phyloP scores from a whole-genome alignment of 345 rosid genomes.

The Excoecaria cochinchinensis region DNA sequence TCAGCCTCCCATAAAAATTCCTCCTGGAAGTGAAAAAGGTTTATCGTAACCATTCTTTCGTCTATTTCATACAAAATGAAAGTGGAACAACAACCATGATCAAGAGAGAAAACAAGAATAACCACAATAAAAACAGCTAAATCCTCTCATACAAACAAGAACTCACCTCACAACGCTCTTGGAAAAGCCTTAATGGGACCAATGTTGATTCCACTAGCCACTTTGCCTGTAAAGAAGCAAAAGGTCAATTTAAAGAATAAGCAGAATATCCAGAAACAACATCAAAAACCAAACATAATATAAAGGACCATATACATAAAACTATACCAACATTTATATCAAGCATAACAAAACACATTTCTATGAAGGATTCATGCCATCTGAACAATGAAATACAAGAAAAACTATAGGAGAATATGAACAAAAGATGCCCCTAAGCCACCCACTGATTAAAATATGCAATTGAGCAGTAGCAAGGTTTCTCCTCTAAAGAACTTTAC shows the following conservation, averaged over 20 bases:
- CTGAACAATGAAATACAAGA: neutral
- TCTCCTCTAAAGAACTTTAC: neutral
- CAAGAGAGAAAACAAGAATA: neutral
- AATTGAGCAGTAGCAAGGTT: neutral
- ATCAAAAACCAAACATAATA: neutral
- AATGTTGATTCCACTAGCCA: slow-evolving; percentile 87
- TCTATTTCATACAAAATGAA: slow-evolving; percentile 1
- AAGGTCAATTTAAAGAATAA: neutral
- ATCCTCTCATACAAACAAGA: slow-evolving; percentile 4
- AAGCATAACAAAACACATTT: neutral
- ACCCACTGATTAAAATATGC: neutral
- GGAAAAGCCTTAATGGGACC: slow-evolving; percentile 86
- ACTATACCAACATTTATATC: neutral
- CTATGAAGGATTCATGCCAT: neutral
- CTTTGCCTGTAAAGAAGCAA: slow-evolving; percentile 62
- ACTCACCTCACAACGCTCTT: slow-evolving; percentile 89
- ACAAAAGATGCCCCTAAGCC: slow-evolving; percentile 1
- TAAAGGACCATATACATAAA: neutral
- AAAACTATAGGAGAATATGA: neutral
- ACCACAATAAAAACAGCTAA: neutral
- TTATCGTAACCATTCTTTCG: slow-evolving; percentile 1
- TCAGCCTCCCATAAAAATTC: slow-evolving; percentile 97
- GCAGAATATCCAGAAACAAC: neutral
- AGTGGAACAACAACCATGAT: neutral
- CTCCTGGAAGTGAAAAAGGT: slow-evolving; percentile 51